Evolutionary conservation across 2,329 filamentous ascomycete genomes (phyloP), one percentile per base, ranked within the genome.

Genomic region (Ophiocordyceps australis): DNA sequence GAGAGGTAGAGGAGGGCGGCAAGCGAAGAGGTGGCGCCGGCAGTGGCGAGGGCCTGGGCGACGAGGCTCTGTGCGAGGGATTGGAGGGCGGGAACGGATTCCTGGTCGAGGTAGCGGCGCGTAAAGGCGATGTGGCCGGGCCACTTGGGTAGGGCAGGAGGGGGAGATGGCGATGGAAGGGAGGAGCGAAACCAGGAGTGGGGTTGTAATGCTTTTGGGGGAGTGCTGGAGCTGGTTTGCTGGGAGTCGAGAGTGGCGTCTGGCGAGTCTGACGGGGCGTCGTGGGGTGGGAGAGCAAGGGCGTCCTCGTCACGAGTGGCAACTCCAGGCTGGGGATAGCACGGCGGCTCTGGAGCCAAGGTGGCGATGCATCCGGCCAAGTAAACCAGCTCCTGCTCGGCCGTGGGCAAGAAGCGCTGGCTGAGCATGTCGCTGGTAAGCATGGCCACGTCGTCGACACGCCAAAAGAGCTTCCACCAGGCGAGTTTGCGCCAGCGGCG

Each of bases 401-500:
- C 75, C 4, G 65, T 65, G 0, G 73, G 66, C 4, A 98, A 62
- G 56, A 91, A 95, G 6, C 67, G 62, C 34, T 74, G 72, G 31
- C 68, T 65, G 4, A 94, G 57, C 32, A 94, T 75, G 37, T 89
- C 78, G 1, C 72, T 69, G 3, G 78, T 74, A 28, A 93, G 72
- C 63, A 86, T 77, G 3, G 72, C 70, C 9, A 94, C 81, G 40
- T 94, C 86, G 43, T 95, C 86, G 14, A 89, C 83, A 13, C 82
- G 72, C 83, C 83, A 93, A 44, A 93, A 83, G 0, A 95, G 63
- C 46, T 92, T 92, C 77, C 82, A 94, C 85, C 86, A 95, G 11
- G 73, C 65, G 4, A 93, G 58, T 34, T 78, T 75, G 15, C 70
- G 66, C 86, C 86, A 94, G 20, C 72, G 62, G 12, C 56, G 62